Base-by-base conservation (phyloP, 1,284 basidiomycete species). In the Cryptococcus sp. region DNA sequence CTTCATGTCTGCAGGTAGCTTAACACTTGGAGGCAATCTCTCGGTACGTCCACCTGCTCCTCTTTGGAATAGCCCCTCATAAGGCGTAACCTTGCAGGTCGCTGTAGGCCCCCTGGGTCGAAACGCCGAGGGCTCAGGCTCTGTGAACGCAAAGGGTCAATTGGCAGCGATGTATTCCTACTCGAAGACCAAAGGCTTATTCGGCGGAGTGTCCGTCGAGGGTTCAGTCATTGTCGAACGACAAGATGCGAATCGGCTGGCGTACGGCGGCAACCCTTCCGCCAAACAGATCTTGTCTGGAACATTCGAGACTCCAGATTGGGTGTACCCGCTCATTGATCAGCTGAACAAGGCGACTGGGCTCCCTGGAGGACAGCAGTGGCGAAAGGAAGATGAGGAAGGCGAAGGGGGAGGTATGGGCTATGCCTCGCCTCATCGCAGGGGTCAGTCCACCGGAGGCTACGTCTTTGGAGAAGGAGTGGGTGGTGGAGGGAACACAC, bases 81-180 rank as follows among this genome's bases (percentile, higher is more conserved):
- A 10, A 44, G 38, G 40, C 15, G 20, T 6, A 10, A 19, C n/a
- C n/a, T 41, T 39, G 13, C 45, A 71, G 49, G 64, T 99, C 54
- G 94, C 95, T 7, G 84, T 98, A 0, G 95, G 96, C 1, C 95
- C 95, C 1, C 80, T 99, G 0, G 95, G 95, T 20, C 86, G 95
- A 41, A 96, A 93, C 65, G 93, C 94, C 15, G 95, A 98, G 80
- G 96, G 93, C 1, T 84, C 87, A 20, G 94, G 93, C 16, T 83
- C 91, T 0, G 69, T 99, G 55, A 97, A 88, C 73, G 85, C 90
- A 0, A 90, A 87, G 52, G 94, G 94, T 50, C 90, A 89, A 73
- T 79, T 97, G 5, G 91, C 94, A 7, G 93, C 94, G 49, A 97
- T 98, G 93, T 93, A 95, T 78, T 91, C 88, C 65, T 99, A 99